These are phyloP conservation scores for Saturnispora sekii DNA, from an alignment of 805 yeast species.

Conservation along the genomic window DNA sequence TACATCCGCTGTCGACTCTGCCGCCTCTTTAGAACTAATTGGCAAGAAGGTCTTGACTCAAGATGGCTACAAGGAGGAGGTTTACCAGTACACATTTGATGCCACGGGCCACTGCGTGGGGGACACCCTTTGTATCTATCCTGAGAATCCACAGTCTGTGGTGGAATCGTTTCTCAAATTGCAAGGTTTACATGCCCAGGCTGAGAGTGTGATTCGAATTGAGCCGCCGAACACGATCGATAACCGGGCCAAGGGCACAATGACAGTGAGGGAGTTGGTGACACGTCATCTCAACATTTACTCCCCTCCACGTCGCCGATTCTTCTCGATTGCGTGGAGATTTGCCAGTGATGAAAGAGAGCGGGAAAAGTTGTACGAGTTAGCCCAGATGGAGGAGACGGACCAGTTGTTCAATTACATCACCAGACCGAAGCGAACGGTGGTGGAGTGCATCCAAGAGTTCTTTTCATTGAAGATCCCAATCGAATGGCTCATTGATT, in stretches of 20 bases:
- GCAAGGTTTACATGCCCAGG: constrained; percentile 45
- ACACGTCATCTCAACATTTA: constrained; percentile 75
- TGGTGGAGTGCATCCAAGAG: constrained; percentile 75
- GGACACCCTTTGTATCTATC: constrained; percentile 70
- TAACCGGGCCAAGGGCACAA: constrained; percentile 17
- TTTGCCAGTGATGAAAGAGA: constrained; percentile 72
- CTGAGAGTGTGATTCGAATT: no score
- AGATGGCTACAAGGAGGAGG: constrained; percentile 80
- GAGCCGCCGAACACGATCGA: no score
- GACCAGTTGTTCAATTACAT: constrained; percentile 86
- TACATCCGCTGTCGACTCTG: not conserved
- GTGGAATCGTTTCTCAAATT: constrained; percentile 56
- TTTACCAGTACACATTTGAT: constrained; percentile 21
- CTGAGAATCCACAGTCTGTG: constrained; percentile 52
- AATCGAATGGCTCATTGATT: constrained; percentile 60
- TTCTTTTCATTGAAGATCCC: constrained; percentile 73
- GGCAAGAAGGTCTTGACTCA: constrained; percentile 37
- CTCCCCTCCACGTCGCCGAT: constrained; percentile 76
- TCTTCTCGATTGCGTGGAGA: constrained; percentile 65
- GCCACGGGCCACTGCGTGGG: constrained; percentile 49
- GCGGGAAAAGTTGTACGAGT: constrained; percentile 63
- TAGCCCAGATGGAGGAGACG: constrained; percentile 58
- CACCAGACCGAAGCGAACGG: constrained; percentile 84
- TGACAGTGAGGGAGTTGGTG: constrained; percentile 65
- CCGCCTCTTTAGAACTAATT: not conserved